A percentile compares a stretch with the other conserved stretches of the same genome.
Evolutionary conservation across 345 rosid genomes (phyloP).

Genomic region (Sonneratia alba): DNA sequence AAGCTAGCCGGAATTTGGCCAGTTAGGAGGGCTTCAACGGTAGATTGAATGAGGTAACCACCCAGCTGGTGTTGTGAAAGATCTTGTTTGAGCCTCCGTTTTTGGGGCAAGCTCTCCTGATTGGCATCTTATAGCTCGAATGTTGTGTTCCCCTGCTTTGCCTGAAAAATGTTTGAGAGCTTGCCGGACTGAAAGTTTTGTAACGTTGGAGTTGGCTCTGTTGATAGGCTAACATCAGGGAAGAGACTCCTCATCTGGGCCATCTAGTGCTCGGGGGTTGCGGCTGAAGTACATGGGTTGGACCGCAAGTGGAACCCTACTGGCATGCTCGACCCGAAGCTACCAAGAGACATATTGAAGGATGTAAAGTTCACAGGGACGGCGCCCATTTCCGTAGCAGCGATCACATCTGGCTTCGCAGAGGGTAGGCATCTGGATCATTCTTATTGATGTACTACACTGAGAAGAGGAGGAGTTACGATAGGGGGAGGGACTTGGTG

Average conservation of each 20-base stretch:
- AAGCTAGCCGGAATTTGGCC: conserved; percentile 72
- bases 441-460: no score
- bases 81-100: conserved; percentile 50
- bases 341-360: conserved; percentile 77
- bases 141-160: conserved; percentile 53
- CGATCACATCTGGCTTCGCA: conserved; percentile 93
- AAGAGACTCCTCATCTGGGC: conserved; percentile 38
- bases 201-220: conserved; percentile 43
- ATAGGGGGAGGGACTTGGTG: no score
- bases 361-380: conserved; percentile 96
- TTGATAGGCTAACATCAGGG: conserved; percentile 40
- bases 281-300: conserved; percentile 23
- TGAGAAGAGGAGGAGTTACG: no score
- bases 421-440: no score
- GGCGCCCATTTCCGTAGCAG: conserved; percentile 95
- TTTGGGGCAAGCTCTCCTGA: conserved; percentile 43
- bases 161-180: conserved; percentile 36
- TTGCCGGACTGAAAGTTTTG: conserved; percentile 61
- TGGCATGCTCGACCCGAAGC: conserved; percentile 83
- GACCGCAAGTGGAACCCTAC: conserved; percentile 74
- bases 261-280: conserved; percentile 41
- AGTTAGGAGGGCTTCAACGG: conserved; percentile 44
- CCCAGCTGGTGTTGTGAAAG: conserved; percentile 59
- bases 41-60: conserved; percentile 53
- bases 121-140: conserved; percentile 36